Conservation (phyloP, 2,329 filamentous ascomycete genomes). For the Fusarium brachygibbosum region DNA sequence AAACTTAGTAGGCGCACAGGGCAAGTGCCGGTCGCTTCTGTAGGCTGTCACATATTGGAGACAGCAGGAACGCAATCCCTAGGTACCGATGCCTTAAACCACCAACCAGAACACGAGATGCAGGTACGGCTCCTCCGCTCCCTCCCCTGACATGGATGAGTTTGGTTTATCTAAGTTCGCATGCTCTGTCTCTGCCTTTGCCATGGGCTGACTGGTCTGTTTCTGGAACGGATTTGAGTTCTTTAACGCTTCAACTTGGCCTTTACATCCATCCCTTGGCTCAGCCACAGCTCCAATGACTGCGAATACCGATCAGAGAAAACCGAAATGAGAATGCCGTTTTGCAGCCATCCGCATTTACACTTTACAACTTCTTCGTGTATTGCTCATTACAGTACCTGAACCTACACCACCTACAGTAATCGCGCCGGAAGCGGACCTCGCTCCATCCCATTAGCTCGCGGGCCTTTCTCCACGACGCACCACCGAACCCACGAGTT, state of each 20-base stretch:
- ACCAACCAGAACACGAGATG: constrained; percentile 47
- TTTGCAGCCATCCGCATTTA: constrained; percentile 11
- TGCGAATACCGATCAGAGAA: constrained; percentile 6
- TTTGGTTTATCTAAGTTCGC: constrained; percentile 7
- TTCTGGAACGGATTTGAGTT: constrained; percentile 34
- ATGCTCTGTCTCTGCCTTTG: constrained; percentile 3
- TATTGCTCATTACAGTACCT: constrained; percentile 22
- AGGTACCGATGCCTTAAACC: constrained; percentile 35
- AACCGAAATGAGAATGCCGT: constrained; percentile 18
- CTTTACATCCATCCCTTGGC: constrained; percentile 20
- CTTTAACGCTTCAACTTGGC: constrained; percentile 26
- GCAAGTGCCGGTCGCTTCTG: constrained; percentile 19
- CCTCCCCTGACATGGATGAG: constrained; percentile 48
- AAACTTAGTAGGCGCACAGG: constrained; percentile 11
- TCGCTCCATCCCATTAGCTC: constrained; percentile 33
- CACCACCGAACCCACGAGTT: constrained; percentile 23
- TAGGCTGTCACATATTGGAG: constrained; percentile 35
- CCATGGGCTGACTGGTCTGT: constrained; percentile 11
- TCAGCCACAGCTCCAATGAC: constrained; percentile 10
- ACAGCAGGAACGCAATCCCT: constrained; percentile 28
- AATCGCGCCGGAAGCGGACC: constrained; percentile 41
- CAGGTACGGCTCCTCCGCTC: constrained; percentile 44
- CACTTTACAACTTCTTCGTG: constrained; percentile 9
- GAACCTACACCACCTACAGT: constrained; percentile 27
- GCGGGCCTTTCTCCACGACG: constrained; percentile 39